phyloP scores from a whole-genome alignment of 2,329 filamentous ascomycete species.

The Apiospora phragmitis region DNA sequence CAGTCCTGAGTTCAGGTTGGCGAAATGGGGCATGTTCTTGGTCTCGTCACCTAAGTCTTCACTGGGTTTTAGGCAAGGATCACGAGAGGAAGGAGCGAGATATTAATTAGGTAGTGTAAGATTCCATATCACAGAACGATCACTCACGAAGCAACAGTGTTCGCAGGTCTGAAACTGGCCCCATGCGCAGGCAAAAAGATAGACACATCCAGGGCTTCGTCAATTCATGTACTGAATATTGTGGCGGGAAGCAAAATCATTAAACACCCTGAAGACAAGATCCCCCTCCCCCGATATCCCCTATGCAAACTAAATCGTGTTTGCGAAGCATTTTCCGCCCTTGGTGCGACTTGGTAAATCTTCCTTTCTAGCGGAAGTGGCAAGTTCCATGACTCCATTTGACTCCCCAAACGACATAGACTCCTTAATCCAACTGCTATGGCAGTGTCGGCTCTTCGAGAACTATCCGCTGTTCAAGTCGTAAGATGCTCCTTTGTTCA shows the following conservation, averaged over 20 bases:
- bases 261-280: constrained; percentile 4
- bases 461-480: background rate
- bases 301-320: background rate
- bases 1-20: too few species aligned
- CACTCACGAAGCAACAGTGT: background rate
- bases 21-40: too few species aligned
- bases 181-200: background rate
- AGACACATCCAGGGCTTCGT: background rate
- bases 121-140: background rate
- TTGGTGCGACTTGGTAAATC: background rate
- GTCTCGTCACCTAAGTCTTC: too few species aligned
- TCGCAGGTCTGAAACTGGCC: background rate
- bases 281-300: background rate
- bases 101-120: background rate
- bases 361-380: background rate
- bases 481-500: background rate
- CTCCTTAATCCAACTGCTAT: background rate
- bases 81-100: too few species aligned
- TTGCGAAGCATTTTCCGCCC: background rate
- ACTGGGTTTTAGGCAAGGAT: too few species aligned
- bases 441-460: background rate
- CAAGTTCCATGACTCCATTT: background rate
- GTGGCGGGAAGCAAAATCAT: background rate
- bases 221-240: background rate
- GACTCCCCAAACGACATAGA: background rate